A percentile compares a stretch with the other conserved stretches of the same genome.
Evolutionary conservation across 2,329 filamentous ascomycete genomes (phyloP).

Genomic region (Xylariomycetidae sp.): DNA sequence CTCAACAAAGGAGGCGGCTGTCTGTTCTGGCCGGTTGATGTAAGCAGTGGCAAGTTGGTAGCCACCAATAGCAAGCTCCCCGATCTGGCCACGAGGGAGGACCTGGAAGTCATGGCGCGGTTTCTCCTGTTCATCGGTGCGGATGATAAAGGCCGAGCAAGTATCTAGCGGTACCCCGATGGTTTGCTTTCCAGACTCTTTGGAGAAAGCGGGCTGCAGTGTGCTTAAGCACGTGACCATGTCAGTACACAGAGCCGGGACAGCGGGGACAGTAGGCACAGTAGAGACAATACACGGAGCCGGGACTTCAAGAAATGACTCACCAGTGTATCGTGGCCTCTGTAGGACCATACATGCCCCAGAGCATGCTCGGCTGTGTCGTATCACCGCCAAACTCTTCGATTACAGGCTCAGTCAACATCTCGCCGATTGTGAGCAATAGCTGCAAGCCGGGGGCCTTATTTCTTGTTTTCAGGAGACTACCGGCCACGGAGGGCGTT

Average conservation of each 20-base stretch:
- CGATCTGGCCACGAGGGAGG: conserved; percentile 59
- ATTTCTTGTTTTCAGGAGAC: conserved; percentile 61
- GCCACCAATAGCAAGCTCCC: conserved; percentile 78
- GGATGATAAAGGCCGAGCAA: conserved; percentile 69
- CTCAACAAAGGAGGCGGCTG: conserved; percentile 62
- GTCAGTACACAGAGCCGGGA: too few relatives aligned
- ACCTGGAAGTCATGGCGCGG: conserved; percentile 37
- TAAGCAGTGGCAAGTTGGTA: conserved; percentile 75
- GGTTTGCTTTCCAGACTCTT: conserved; percentile 52
- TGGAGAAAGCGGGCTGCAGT: conserved; percentile 57
- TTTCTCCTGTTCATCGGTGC: conserved; percentile 32
- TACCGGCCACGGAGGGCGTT: conserved; percentile 80
- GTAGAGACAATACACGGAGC: not conserved
- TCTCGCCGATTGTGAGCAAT: conserved; percentile 85
- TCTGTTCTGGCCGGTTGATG: conserved; percentile 74
- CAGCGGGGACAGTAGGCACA: too few relatives aligned
- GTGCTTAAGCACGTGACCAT: conserved; percentile 49
- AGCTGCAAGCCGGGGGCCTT: conserved; percentile 63
- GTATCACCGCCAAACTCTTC: conserved; percentile 66
- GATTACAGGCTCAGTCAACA: conserved; percentile 74
- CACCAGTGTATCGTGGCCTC: conserved; percentile 84
- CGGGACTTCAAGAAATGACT: conserved; percentile 13
- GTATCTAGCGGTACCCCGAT: conserved; percentile 78
- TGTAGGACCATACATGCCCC: conserved; percentile 92
- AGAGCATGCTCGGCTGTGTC: conserved; percentile 57